phyloP scores from a whole-genome alignment of 148 eudicot genomes.

The Talinum fruticosum region DNA sequence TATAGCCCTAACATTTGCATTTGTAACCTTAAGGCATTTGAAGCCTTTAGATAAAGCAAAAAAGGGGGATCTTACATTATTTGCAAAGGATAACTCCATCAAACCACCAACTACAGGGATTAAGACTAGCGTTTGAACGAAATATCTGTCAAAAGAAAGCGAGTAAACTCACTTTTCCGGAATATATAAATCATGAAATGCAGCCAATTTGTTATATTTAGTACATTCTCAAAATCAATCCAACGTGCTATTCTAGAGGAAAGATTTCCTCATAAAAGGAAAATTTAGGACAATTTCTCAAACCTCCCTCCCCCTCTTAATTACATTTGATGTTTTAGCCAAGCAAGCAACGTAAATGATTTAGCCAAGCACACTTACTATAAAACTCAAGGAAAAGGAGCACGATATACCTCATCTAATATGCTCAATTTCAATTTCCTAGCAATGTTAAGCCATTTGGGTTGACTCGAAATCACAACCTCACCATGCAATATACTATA shows the following conservation, averaged over 20 bases:
- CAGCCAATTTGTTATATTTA: not conserved
- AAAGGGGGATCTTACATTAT: constrained; percentile 39
- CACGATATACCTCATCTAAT: constrained; percentile 28
- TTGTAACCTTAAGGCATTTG: not conserved
- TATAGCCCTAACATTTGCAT: not conserved
- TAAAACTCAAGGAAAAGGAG: not conserved
- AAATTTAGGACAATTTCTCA: not conserved
- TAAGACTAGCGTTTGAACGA: constrained; percentile 57
- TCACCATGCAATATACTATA: too few relatives aligned
- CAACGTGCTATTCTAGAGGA: too few relatives aligned
- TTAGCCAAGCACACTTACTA: not conserved
- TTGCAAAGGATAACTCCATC: constrained; percentile 64
- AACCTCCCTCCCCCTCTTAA: too few relatives aligned
- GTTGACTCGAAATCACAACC: constrained; percentile 53
- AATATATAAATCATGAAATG: not conserved
- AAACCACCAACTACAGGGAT: constrained; percentile 79
- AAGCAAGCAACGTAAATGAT: not conserved
- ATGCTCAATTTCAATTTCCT: constrained; percentile 28
- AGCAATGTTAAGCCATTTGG: constrained; percentile 48
- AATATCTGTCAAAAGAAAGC: constrained; percentile 35
- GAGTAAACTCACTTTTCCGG: not conserved
- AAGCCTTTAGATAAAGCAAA: not conserved
- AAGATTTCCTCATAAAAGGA: not conserved
- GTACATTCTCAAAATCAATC: not conserved
- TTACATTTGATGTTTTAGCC: not conserved